Conservation (phyloP, 176 grass and related monocot genomes). For the Aechmea fasciata region DNA sequence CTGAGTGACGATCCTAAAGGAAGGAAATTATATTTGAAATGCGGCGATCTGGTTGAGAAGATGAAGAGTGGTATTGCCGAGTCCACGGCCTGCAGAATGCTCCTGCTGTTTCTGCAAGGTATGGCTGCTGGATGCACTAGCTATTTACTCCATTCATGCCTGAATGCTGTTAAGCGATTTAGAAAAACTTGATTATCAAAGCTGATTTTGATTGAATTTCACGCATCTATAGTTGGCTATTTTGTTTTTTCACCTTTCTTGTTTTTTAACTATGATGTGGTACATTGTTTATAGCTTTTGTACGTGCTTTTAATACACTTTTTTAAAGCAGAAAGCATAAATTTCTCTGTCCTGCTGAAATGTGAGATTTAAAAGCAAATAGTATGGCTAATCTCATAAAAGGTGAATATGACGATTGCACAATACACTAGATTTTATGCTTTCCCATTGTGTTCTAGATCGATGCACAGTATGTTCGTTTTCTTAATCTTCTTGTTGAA, state of each 20-base stretch:
- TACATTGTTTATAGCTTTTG: neutral
- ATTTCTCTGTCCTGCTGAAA: too few species aligned
- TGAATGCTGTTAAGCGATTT: neutral
- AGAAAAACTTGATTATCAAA: neutral
- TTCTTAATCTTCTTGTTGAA: neutral
- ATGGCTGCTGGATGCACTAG: slow-evolving; percentile 7
- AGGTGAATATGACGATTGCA: too few species aligned
- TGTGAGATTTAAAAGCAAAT: too few species aligned
- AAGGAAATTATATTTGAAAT: slow-evolving; percentile 52
- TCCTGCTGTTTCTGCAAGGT: slow-evolving; percentile 73
- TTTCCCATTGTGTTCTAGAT: too few species aligned
- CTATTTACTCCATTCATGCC: neutral
- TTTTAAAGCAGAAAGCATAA: neutral
- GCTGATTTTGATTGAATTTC: neutral
- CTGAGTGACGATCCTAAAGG: slow-evolving; percentile 62
- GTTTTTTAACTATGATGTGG: neutral
- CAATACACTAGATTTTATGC: too few species aligned
- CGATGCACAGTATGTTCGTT: neutral
- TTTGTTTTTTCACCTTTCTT: neutral
- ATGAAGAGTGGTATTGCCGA: slow-evolving; percentile 39
- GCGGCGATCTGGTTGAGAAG: slow-evolving; percentile 50
- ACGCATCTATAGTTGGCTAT: neutral
- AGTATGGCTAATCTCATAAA: too few species aligned
- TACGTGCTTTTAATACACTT: neutral
- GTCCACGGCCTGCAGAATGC: slow-evolving; percentile 42